Conservation (phyloP, 2,329 filamentous ascomycete species). For the Fusarium kyushuense region DNA sequence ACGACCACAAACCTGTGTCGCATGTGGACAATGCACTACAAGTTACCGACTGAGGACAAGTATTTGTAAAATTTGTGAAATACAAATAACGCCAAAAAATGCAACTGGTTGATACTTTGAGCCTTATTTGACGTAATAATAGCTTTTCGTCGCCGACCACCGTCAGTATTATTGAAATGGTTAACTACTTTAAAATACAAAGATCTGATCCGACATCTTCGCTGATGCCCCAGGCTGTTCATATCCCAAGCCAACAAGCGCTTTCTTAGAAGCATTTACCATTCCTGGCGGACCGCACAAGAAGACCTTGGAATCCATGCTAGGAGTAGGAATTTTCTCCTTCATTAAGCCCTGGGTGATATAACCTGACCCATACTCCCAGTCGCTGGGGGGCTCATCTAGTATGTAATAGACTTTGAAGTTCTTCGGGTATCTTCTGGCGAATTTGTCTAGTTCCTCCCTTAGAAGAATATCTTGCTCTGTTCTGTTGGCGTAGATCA, state of each 20-base stretch:
- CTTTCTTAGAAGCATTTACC: constrained; percentile 68
- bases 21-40: no score
- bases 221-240: constrained; percentile 61
- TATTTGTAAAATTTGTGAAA: no score
- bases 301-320: constrained; percentile 63
- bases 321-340: constrained; percentile 61
- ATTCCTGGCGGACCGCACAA: constrained; percentile 72
- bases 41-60: no score
- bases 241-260: constrained; percentile 61
- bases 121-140: no score
- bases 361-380: constrained; percentile 63
- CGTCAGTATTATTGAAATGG: neutral
- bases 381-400: constrained; percentile 59
- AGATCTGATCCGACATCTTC: constrained; percentile 67
- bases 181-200: constrained; percentile 45
- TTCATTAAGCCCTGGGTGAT: constrained; percentile 63
- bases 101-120: no score
- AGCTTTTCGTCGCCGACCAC: neutral
- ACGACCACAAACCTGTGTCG: no score
- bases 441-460: constrained; percentile 66
- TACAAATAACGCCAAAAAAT: no score
- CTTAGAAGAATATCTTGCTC: constrained; percentile 71
- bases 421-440: constrained; percentile 63
- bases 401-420: constrained; percentile 68
- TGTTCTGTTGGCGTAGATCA: constrained; percentile 70